These are phyloP conservation scores for Datisca glomerata DNA, from an alignment of 306 rosid species.

Conservation along the genomic window DNA sequence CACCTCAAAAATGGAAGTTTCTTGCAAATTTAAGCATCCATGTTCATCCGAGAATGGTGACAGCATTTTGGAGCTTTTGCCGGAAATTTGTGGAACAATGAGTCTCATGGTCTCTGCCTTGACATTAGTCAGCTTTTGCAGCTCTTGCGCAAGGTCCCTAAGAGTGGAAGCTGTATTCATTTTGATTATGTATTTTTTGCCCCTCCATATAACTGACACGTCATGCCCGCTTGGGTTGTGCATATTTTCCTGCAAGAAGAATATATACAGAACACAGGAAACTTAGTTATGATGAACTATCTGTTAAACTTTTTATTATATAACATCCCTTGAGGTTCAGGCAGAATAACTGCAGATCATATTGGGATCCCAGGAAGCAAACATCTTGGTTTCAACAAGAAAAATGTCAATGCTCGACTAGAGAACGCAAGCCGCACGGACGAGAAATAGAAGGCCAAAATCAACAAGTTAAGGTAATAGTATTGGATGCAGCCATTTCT, in stretches of 20 bases:
- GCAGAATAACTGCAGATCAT: too few relatives aligned
- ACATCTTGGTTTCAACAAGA: too few relatives aligned
- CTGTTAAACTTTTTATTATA: too few relatives aligned
- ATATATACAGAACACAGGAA: too few relatives aligned
- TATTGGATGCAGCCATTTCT: too few relatives aligned
- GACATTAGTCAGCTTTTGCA: constrained; percentile 45
- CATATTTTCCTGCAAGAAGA: constrained; percentile 72
- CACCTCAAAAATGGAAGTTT: constrained; percentile 61
- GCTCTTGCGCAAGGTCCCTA: constrained; percentile 66
- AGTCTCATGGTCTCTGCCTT: constrained; percentile 75
- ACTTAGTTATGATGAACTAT: too few relatives aligned
- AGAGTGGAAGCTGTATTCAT: constrained; percentile 38
- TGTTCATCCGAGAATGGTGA: constrained; percentile 74
- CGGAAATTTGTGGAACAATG: constrained; percentile 47
- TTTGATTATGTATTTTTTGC: constrained; percentile 45
- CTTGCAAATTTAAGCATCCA: constrained; percentile 41
- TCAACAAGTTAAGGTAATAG: too few relatives aligned
- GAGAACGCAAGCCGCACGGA: too few relatives aligned
- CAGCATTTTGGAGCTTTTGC: constrained; percentile 48
- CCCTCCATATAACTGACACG: constrained; percentile 65
- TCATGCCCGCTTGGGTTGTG: constrained; percentile 20
- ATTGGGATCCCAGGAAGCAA: too few relatives aligned
- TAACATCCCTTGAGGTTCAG: too few relatives aligned
- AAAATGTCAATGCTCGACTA: too few relatives aligned
- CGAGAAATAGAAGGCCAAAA: too few relatives aligned